Evolutionary conservation across 441 rosid species (phyloP).

Genomic region (Syzygium syzygioides): DNA sequence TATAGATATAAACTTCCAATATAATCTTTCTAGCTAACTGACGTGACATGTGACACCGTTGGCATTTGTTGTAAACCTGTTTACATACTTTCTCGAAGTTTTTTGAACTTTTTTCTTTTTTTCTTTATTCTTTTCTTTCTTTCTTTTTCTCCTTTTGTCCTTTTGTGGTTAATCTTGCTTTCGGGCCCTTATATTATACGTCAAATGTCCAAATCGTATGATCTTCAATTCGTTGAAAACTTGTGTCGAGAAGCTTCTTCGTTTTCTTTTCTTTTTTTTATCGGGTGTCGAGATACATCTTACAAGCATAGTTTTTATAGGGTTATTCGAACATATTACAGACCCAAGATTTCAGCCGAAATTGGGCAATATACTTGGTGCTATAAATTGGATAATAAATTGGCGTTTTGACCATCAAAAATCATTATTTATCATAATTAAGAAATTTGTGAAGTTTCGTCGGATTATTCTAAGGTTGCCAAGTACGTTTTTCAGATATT

Average conservation of each 20-base stretch:
- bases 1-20: neutral
- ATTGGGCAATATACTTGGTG: neutral
- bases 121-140: neutral
- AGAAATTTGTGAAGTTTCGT: neutral
- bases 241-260: neutral
- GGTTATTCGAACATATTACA: neutral
- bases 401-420: neutral
- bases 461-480: neutral
- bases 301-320: neutral
- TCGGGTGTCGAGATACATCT: too few relatives aligned
- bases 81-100: neutral
- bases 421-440: neutral
- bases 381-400: neutral
- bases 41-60: too few relatives aligned
- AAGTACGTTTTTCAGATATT: neutral
- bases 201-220: neutral
- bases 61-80: too few relatives aligned
- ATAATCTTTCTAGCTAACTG: too few relatives aligned
- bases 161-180: neutral
- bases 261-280: too few relatives aligned
- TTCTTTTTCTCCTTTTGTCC: too few relatives aligned
- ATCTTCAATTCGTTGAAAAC: neutral
- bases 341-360: neutral
- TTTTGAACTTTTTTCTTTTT: neutral
- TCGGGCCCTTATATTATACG: neutral